phyloP scores from a whole-genome alignment of 495 filamentous ascomycete species.

The Podospora bellae-mahoneyi region DNA sequence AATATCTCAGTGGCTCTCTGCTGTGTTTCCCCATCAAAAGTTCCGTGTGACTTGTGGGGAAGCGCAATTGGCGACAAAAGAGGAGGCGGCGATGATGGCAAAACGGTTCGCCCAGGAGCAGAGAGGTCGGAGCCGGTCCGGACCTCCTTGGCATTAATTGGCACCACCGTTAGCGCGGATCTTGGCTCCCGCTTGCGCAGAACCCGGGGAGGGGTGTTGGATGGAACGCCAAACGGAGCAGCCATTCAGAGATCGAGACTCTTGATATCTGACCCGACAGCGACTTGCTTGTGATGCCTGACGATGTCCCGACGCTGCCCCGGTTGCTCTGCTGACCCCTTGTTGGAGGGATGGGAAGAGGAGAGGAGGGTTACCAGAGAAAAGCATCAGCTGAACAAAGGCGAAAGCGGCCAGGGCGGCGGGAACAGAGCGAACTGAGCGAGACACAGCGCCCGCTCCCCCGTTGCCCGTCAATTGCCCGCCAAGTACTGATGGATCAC shows the following conservation, averaged over 20 bases:
- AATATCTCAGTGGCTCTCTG: background rate
- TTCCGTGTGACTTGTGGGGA: background rate
- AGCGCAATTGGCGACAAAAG: background rate
- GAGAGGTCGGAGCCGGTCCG: background rate
- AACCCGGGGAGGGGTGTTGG: background rate
- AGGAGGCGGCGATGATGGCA: no score
- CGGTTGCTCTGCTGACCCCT: background rate
- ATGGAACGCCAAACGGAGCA: background rate
- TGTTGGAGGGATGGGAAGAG: background rate
- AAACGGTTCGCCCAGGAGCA: background rate
- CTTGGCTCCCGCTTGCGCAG: background rate
- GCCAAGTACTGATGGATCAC: background rate
- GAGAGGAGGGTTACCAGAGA: background rate
- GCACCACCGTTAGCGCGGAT: background rate
- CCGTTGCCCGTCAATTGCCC: conserved; percentile 5
- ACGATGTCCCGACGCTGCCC: background rate
- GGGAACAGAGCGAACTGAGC: background rate
- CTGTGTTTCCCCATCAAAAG: background rate
- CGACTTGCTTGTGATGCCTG: background rate
- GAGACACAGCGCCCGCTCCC: background rate
- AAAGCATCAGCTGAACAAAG: conserved; percentile 2
- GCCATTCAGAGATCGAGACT: background rate
- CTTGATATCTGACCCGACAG: background rate
- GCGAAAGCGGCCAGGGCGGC: background rate
- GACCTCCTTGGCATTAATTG: background rate